Evolutionary conservation across 352 stramenopile species (phyloP).

Genomic region (Globisporangium abappressorium): DNA sequence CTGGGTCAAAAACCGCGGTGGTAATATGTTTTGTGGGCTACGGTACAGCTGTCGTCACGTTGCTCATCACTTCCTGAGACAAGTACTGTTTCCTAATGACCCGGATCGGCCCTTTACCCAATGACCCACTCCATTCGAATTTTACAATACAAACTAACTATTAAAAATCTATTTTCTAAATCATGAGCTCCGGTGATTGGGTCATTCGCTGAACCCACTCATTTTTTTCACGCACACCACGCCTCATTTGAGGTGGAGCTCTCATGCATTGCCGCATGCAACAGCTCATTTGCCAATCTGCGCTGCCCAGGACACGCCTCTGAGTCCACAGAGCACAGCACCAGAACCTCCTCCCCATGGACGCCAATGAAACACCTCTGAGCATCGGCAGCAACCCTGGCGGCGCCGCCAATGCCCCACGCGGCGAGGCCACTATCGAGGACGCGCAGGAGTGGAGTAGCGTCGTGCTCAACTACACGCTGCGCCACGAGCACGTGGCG

Average conservation of each 20-base stretch:
- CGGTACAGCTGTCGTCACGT: not conserved
- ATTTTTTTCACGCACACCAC: not conserved
- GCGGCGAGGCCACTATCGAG: not conserved
- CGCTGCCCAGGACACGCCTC: not conserved
- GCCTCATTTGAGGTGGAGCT: too few species aligned
- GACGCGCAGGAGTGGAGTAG: conserved; percentile 48
- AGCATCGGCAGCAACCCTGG: conserved; percentile 9
- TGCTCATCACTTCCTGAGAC: not conserved
- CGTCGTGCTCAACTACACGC: conserved; percentile 36
- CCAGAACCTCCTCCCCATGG: not conserved
- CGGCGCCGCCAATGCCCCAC: not conserved
- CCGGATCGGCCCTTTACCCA: too few species aligned
- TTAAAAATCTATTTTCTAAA: too few species aligned
- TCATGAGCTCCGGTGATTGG: not conserved
- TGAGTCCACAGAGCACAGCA: too few species aligned
- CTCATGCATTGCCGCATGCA: too few species aligned
- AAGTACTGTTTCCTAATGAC: not conserved
- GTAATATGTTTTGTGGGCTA: not conserved
- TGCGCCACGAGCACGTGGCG: conserved; percentile 43
- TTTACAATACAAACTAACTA: too few species aligned
- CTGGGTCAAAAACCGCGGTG: not conserved
- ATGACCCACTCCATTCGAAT: too few species aligned
- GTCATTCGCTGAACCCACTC: not conserved
- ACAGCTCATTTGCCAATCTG: not conserved
- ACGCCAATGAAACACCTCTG: conserved; percentile 3